A percentile compares a stretch with the other conserved stretches of the same genome.
phyloP scores from a whole-genome alignment of 305 asterid species.

The Striga hermonthica region DNA sequence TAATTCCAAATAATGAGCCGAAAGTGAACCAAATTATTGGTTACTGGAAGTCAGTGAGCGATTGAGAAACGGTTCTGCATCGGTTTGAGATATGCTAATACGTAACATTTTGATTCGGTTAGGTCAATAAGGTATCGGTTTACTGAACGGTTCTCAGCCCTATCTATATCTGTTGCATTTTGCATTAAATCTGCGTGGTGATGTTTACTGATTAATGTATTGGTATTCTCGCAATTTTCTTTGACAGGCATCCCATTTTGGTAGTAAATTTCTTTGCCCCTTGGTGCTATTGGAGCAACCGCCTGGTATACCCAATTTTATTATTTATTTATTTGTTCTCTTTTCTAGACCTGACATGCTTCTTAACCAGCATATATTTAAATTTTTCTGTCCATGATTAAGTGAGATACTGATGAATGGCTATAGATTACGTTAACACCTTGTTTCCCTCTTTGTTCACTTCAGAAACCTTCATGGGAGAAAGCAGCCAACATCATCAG shows the following conservation, averaged over 20 bases:
- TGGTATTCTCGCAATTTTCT: conserved; percentile 28
- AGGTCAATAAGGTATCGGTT: too few species aligned
- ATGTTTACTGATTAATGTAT: conserved; percentile 24
- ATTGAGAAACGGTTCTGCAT: too few species aligned
- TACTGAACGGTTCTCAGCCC: too few species aligned
- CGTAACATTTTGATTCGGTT: too few species aligned
- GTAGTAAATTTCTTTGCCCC: conserved; percentile 96
- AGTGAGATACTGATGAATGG: conserved; percentile 16
- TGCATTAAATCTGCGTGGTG: conserved; percentile 19
- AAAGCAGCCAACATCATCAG: conserved; percentile 83
- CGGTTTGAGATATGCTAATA: too few species aligned
- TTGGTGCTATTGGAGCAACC: conserved; percentile 96
- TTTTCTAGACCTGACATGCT: too few species aligned
- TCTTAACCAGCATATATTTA: conserved; percentile 15
- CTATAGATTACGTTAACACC: conserved; percentile 23
- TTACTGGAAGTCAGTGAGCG: too few species aligned
- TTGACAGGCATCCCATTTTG: conserved; percentile 70
- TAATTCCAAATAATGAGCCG: too few species aligned
- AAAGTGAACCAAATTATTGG: too few species aligned
- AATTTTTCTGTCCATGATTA: conserved; percentile 18
- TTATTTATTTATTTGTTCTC: conserved; percentile 27
- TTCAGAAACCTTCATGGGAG: conserved; percentile 99
- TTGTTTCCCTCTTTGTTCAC: conserved; percentile 27
- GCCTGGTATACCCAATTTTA: conserved; percentile 62
- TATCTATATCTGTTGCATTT: conserved; percentile 22